phyloP scores from a whole-genome alignment of 2,329 filamentous ascomycete species.

The Aspergillus tubingensis region DNA sequence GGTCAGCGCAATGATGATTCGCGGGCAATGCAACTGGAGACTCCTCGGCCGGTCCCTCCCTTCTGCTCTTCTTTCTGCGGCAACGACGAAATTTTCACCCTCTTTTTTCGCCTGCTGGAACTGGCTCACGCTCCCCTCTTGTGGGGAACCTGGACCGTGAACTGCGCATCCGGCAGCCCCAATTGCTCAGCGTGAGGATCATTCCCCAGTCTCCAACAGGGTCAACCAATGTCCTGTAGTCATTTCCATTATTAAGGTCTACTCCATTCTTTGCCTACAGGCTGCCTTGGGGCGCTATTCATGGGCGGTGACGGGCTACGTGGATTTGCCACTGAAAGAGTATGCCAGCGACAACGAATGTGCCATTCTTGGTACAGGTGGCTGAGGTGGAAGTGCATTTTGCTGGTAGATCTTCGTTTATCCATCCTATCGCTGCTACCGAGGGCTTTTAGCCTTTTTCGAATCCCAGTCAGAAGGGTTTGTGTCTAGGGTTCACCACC shows the following conservation, averaged over 20 bases:
- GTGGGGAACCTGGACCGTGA: conserved; percentile 24
- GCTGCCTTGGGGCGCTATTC: background rate
- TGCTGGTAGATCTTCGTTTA: conserved; percentile 9
- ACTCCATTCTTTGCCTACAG: background rate
- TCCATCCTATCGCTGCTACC: conserved; percentile 5
- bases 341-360: background rate
- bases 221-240: conserved; percentile 13
- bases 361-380: background rate
- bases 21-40: conserved; percentile 14
- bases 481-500: conserved; percentile 2
- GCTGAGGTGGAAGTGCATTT: background rate
- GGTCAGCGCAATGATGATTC: conserved; percentile 24
- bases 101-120: conserved; percentile 5
- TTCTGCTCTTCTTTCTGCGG: conserved; percentile 19
- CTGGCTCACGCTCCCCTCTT: background rate
- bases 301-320: background rate
- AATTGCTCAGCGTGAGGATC: conserved; percentile 19
- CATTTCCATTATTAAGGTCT: conserved; percentile 17
- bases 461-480: background rate
- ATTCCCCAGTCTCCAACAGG: conserved; percentile 17
- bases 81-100: conserved; percentile 31
- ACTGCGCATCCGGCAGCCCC: conserved; percentile 19
- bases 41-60: conserved; percentile 12
- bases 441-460: background rate
- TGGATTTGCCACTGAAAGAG: conserved; percentile 4